These are phyloP conservation scores for Sicyos baderoa DNA, from an alignment of 306 rosid genomes.

Conservation along the genomic window DNA sequence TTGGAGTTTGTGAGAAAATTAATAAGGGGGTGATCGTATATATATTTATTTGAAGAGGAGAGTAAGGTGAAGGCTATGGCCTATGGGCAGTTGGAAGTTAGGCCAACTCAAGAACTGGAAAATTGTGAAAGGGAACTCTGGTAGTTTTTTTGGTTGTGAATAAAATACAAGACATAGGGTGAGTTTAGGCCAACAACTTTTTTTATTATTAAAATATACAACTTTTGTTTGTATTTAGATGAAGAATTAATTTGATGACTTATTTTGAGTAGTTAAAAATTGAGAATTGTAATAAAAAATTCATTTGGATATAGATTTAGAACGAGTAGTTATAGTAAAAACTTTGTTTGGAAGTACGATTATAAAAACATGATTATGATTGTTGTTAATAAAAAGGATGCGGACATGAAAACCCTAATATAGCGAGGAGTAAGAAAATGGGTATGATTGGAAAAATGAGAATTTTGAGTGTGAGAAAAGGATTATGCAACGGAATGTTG, in stretches of 20 bases:
- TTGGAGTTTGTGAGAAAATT: background rate
- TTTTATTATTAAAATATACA: background rate
- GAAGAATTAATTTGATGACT: too few species aligned
- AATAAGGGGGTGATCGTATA: background rate
- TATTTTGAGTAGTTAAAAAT: too few species aligned
- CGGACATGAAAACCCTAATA: background rate
- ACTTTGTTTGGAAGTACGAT: too few species aligned
- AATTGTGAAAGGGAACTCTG: background rate
- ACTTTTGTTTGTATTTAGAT: too few species aligned
- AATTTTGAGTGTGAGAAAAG: constrained; percentile 22
- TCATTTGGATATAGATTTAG: too few species aligned
- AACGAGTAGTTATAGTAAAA: too few species aligned
- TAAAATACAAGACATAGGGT: background rate
- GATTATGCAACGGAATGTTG: constrained; percentile 22
- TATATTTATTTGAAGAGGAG: background rate
- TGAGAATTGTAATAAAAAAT: too few species aligned
- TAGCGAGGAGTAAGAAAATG: background rate
- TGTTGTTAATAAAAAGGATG: too few species aligned
- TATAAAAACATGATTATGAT: too few species aligned
- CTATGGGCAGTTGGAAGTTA: constrained; percentile 18
- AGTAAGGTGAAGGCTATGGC: background rate
- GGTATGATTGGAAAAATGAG: too few species aligned
- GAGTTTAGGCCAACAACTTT: constrained; percentile 18
- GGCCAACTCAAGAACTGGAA: constrained; percentile 28
- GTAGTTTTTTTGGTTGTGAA: constrained; percentile 1